A percentile compares a stretch with the other conserved stretches of the same genome.
These are phyloP conservation scores for Salix exigua DNA, from an alignment of 345 rosid genomes.

Conservation along the genomic window DNA sequence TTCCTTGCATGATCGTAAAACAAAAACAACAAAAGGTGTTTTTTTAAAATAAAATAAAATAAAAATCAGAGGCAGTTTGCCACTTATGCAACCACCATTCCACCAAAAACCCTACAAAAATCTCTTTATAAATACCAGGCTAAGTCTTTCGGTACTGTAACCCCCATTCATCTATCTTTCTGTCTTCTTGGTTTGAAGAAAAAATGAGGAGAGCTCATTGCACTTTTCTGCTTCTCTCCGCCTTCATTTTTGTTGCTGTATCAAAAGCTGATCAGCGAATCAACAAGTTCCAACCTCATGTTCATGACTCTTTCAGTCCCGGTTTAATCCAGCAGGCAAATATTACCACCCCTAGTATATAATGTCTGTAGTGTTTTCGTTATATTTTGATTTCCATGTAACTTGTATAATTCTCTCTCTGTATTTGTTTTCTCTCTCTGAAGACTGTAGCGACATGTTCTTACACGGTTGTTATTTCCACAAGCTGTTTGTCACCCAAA, in stretches of 20 bases:
- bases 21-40: no score
- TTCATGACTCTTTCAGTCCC: conserved; percentile 42
- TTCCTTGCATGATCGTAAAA: no score
- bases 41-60: no score
- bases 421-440: neutral
- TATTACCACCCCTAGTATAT: neutral
- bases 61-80: neutral
- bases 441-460: conserved; percentile 35
- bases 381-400: neutral
- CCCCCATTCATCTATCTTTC: neutral
- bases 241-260: conserved; percentile 10
- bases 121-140: neutral
- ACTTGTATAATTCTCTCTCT: neutral
- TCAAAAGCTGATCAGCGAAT: conserved; percentile 23
- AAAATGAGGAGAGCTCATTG: conserved; percentile 21
- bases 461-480: conserved; percentile 33
- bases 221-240: conserved; percentile 20
- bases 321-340: conserved; percentile 47
- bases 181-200: neutral
- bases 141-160: neutral
- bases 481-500: conserved; percentile 59
- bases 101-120: neutral
- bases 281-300: conserved; percentile 33
- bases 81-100: neutral
- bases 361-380: no score